Conservation (phyloP, 2,329 filamentous ascomycete species). For the Trichoderma koningii region DNA sequence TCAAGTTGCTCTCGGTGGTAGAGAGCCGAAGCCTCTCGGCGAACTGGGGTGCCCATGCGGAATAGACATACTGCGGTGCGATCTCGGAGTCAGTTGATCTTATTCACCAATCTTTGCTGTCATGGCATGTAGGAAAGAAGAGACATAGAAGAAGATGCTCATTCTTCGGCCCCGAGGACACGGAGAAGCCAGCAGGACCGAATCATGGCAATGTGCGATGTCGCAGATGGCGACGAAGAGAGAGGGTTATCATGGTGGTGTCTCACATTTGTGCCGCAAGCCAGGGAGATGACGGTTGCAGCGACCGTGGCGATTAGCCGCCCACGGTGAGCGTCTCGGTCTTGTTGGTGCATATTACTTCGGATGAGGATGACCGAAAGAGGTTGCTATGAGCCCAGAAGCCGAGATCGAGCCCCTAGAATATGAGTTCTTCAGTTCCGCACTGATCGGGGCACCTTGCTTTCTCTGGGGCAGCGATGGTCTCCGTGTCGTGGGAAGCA, state of each 20-base stretch:
- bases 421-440: not conserved
- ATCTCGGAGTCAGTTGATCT: conserved; percentile 8
- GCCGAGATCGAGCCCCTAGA: not conserved
- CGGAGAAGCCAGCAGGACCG: not conserved
- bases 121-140: not conserved
- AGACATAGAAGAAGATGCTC: not conserved
- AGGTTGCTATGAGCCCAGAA: not conserved
- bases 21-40: conserved; percentile 82
- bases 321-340: conserved; percentile 20
- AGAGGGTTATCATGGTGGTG: not conserved
- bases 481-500: conserved; percentile 5
- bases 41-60: conserved; percentile 95
- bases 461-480: not conserved
- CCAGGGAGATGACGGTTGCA: conserved; percentile 80
- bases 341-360: conserved; percentile 21
- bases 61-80: conserved; percentile 82
- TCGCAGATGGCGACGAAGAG: not conserved
- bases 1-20: conserved; percentile 89
- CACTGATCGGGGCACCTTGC: not conserved
- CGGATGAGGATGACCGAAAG: not conserved
- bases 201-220: not conserved
- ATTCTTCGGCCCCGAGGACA: not conserved
- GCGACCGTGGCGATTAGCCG: conserved; percentile 82
- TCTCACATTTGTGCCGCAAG: conserved; percentile 88
- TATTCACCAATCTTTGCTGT: not conserved